phyloP scores from a whole-genome alignment of 2,329 filamentous ascomycete species.

The Dactylonectria estremocensis region DNA sequence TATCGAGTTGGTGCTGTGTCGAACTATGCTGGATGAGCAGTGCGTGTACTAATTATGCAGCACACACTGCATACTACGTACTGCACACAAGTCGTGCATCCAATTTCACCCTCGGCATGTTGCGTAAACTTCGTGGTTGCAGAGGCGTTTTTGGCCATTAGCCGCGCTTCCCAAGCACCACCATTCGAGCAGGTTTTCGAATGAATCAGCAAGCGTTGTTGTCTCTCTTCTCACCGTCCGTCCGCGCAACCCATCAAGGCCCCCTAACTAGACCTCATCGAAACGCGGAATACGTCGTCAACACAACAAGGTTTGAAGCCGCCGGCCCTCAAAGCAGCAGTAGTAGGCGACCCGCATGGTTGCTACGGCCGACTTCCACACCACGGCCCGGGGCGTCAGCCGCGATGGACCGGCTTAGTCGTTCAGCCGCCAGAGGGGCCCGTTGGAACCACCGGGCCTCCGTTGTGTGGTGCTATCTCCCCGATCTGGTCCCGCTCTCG shows the following conservation, averaged over 20 bases:
- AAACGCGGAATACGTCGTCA: constrained; percentile 3
- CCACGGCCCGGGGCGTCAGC: neutral
- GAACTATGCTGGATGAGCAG: neutral
- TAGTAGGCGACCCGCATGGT: constrained; percentile 6
- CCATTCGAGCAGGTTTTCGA: neutral
- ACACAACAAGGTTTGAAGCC: constrained; percentile 8
- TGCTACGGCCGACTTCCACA: constrained; percentile 5
- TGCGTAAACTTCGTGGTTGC: neutral
- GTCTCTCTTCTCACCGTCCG: constrained; percentile 31
- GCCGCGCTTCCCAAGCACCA: constrained; percentile 25
- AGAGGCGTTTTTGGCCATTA: constrained; percentile 6
- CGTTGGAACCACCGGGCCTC: too few relatives aligned
- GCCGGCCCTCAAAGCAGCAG: constrained; percentile 3
- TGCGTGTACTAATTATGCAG: neutral
- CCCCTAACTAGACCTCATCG: constrained; percentile 9
- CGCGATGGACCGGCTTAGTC: constrained; percentile 12
- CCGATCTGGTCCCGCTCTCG: too few relatives aligned
- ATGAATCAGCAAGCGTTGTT: constrained; percentile 34
- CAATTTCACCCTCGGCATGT: neutral
- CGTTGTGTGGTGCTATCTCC: too few relatives aligned
- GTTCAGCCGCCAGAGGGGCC: constrained; percentile 11
- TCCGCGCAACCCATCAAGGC: constrained; percentile 8
- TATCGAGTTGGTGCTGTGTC: neutral
- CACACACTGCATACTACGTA: neutral
- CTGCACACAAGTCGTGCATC: neutral